Base-by-base conservation (phyloP, 1,139 yeast species). In the Suhomyces yuchorum region DNA sequence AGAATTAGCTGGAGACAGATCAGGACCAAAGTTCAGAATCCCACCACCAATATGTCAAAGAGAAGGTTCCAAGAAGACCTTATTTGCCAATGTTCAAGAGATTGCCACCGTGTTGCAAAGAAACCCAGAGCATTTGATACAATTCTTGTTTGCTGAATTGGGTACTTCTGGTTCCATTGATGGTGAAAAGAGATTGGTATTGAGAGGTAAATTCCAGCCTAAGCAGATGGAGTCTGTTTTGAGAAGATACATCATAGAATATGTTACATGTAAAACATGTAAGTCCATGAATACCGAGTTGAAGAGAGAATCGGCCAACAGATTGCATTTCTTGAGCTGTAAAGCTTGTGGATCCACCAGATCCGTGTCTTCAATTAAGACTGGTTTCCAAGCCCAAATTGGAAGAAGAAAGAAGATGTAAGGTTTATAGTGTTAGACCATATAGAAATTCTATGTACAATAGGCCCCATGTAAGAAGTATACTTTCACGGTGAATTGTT, bases 161-260 rank as follows among this genome's bases (percentile, higher is more conserved):
- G 99, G 99, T 84, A 93, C 99, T 20, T 90, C 98, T 2, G 99
- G 99, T 66, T 92, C 98, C 51, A 93, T 93, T 53, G 99, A 93
- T 73, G 99, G 98, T 67, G 92, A 91, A 69, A 89, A 91, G 78
- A 86, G 99, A 72, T 82, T 93, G 66, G 92, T 93, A 55, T 91
- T 93, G 70, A 93, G 91, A 80, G 99, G 99, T 77, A 88, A 96
- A 71, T 93, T 91, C 80, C 96, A 87, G 74, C 97, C 96, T 60
- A 93, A 93, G 75, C 97, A 92, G 72, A 85, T 93, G 81, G 99
- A 93, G 74, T 87, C 92, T 54, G 96, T 93, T 55, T 81, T 93
- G 71, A 87, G 98, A 79, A 85, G 97, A 73, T 93, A 95, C 73
- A 93, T 93, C 67, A 78, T 90, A 68, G 99, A 95, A 72, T 93